Evolutionary conservation across 2,329 filamentous ascomycete genomes (phyloP), one percentile per base, ranked within the genome.

Genomic region (Tolypocladium ophioglossoides): DNA sequence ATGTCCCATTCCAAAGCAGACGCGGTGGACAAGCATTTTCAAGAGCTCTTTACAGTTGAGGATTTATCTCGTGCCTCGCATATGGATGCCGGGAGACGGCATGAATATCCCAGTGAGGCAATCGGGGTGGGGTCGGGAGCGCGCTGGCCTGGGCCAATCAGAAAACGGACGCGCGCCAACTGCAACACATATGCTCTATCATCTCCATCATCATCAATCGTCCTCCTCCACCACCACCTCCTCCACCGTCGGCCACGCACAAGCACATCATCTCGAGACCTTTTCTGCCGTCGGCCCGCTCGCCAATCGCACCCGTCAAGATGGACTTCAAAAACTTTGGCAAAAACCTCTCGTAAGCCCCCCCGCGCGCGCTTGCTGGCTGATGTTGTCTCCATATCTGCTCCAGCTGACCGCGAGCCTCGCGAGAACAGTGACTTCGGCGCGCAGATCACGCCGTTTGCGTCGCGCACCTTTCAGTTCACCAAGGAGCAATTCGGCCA

Each of bases 401-500:
- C 51, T 32, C 44, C 16, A 55, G 55, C 59, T 65, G 57, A 64
- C 60, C 50, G 50, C 37, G 53, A 51, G 38, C 54, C 59, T 58
- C 50, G 60, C 56, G 49, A n/a, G 44, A 53, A 52, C 64, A 78
- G 77, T 67, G 78, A 76, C 67, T 70, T 83, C 67, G 91, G 91
- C 68, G 86, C 88, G 61, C 85, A 86, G 63, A 89, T 97, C 73
- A 91, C 89, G 61, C 94, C 94, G 38, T 96, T 95, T 70, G 91
- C 91, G 61, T 87, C 90, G 67, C 87, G 92, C 68, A 96, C 91
- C 55, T 90, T 95, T 72, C 94, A 99, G 77, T 95, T 92, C 78
- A 89, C 96, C 70, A 96, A 95, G 79, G 94, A 99, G 75, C 91
- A 96, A 76, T 83, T 97, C 58, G 94, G 94, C 52, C 89, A 95